A percentile compares a stretch with the other conserved stretches of the same genome.
phyloP scores from a whole-genome alignment of 148 eudicot species.

The Vaccinium myrtillus region DNA sequence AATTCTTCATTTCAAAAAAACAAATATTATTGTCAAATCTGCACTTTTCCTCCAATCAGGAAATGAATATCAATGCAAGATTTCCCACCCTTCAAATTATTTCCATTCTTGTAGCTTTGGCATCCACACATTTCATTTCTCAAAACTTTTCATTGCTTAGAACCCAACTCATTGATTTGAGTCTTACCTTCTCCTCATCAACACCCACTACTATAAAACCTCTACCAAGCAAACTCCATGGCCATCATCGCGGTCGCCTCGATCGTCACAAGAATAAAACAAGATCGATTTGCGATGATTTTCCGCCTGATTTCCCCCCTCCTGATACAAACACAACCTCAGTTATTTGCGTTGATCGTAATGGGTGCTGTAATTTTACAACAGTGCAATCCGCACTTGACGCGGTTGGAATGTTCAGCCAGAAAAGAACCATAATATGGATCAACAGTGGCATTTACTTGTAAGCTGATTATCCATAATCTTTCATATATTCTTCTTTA shows the following conservation, averaged over 20 bases:
- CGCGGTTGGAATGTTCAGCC: conserved; percentile 54
- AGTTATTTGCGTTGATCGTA: conserved; percentile 66
- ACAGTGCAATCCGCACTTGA: conserved; percentile 80
- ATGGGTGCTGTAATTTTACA: conserved; percentile 93
- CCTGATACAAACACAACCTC: conserved; percentile 61
- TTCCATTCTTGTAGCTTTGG: conserved; percentile 45
- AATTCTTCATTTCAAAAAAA: neutral
- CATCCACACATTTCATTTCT: conserved; percentile 33
- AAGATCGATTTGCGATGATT: conserved; percentile 54
- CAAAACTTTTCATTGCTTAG: conserved; percentile 23
- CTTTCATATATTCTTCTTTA: neutral
- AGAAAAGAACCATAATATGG: conserved; percentile 66
- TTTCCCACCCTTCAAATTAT: conserved; percentile 28
- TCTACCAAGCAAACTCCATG: neutral
- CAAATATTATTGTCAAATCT: neutral
- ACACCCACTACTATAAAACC: neutral
- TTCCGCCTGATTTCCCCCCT: conserved; percentile 72
- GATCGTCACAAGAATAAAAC: conserved; percentile 9
- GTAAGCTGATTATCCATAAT: conserved; percentile 37
- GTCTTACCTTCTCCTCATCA: conserved; percentile 8
- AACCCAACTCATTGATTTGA: conserved; percentile 1
- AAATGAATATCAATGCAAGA: conserved; percentile 32
- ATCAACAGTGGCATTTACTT: conserved; percentile 73
- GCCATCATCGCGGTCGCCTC: conserved; percentile 32
- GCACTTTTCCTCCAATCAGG: neutral